These are phyloP conservation scores for Ceriops zippeliana DNA, from an alignment of 345 rosid genomes.

Conservation along the genomic window DNA sequence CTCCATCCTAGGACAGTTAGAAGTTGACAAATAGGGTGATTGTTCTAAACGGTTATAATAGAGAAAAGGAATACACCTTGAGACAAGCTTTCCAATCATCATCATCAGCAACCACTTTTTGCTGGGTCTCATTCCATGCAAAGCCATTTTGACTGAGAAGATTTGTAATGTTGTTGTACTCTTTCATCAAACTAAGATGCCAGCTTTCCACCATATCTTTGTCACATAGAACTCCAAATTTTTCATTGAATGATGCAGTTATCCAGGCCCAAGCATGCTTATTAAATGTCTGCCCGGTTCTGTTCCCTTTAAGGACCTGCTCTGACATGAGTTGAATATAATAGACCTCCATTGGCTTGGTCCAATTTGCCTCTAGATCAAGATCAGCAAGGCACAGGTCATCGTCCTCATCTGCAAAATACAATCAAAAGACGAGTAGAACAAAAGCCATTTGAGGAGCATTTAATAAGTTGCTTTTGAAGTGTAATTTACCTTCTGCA, in stretches of 20 bases:
- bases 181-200: constrained; percentile 24
- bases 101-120: constrained; percentile 13
- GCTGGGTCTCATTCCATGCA: constrained; percentile 20
- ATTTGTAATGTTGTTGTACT: constrained; percentile 20
- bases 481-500: too few relatives aligned
- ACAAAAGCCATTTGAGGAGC: background rate
- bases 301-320: constrained; percentile 22
- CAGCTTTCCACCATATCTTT: constrained; percentile 13
- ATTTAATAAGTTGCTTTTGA: background rate
- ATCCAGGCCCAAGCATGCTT: constrained; percentile 26
- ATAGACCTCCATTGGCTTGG: constrained; percentile 25
- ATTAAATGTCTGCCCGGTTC: constrained; percentile 14
- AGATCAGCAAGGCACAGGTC: constrained; percentile 20
- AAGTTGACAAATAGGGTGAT: background rate
- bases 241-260: constrained; percentile 21
- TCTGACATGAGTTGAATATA: constrained; percentile 27
- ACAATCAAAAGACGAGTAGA: constrained; percentile 4
- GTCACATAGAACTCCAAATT: constrained; percentile 23
- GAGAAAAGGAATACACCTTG: constrained; percentile 24
- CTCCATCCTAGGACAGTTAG: background rate
- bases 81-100: constrained; percentile 20
- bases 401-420: constrained; percentile 36
- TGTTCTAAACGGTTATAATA: background rate
- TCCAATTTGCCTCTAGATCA: constrained; percentile 26
- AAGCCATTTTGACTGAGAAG: constrained; percentile 25